Evolutionary conservation across 164 flowering plant genomes (phyloP).

Genomic region (Kingdonia uniflora): DNA sequence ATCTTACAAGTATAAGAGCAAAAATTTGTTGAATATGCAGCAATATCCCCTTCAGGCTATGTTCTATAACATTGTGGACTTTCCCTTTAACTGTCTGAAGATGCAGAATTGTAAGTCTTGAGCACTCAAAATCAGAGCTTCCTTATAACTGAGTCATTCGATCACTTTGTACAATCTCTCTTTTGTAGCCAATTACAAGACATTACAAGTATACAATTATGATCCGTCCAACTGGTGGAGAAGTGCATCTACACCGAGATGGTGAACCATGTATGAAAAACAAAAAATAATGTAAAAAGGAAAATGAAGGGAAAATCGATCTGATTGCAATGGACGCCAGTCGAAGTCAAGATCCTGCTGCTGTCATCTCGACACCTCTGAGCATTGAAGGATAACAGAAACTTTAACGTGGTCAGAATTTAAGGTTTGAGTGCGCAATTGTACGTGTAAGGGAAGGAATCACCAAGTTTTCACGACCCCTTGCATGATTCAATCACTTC

Average conservation of each 20-base stretch:
- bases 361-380: not conserved
- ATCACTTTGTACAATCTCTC: too few relatives aligned
- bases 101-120: too few relatives aligned
- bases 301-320: constrained; percentile 4
- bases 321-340: constrained; percentile 4
- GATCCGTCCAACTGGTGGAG: constrained; percentile 8
- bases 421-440: not conserved
- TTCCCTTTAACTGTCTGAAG: too few relatives aligned
- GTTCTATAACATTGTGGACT: too few relatives aligned
- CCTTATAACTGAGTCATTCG: constrained; percentile 8
- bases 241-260: constrained; percentile 10
- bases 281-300: constrained; percentile 15
- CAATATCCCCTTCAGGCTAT: too few relatives aligned
- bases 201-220: too few relatives aligned
- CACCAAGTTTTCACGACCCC: constrained; percentile 25
- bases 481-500: constrained; percentile 93
- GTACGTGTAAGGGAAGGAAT: constrained; percentile 9
- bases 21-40: too few relatives aligned
- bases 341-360: constrained; percentile 8
- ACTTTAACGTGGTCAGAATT: not conserved
- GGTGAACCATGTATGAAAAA: constrained; percentile 15
- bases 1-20: too few relatives aligned
- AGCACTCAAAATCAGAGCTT: too few relatives aligned
- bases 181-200: too few relatives aligned
- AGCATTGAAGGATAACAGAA: constrained; percentile 1